phyloP scores from a whole-genome alignment of 805 yeast genomes.

The Candida xyloterini region DNA sequence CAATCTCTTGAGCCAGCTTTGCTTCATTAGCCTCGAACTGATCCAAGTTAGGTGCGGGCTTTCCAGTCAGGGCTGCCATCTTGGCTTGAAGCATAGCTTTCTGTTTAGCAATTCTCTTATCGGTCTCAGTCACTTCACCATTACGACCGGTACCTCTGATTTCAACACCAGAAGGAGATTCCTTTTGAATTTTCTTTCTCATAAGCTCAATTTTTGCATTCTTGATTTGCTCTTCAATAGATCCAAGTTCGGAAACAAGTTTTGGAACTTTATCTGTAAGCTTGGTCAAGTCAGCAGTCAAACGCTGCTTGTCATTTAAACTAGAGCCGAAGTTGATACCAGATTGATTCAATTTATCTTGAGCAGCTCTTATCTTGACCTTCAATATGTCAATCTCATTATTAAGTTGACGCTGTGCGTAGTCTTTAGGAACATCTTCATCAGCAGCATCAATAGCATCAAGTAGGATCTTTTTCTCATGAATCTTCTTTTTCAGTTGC shows the following conservation, averaged over 20 bases:
- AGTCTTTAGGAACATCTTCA: conserved; percentile 37
- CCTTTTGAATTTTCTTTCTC: conserved; percentile 51
- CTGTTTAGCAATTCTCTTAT: conserved; percentile 73
- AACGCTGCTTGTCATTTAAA: conserved; percentile 44
- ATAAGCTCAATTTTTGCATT: conserved; percentile 62
- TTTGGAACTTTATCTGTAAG: conserved; percentile 71
- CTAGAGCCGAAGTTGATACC: conserved; percentile 33
- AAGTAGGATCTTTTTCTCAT: conserved; percentile 67
- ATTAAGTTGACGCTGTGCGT: conserved; percentile 36
- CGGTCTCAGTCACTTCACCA: conserved; percentile 82
- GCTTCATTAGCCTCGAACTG: conserved; percentile 54
- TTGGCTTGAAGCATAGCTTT: conserved; percentile 77
- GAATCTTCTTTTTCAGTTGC: conserved; percentile 59
- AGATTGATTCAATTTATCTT: conserved; percentile 35
- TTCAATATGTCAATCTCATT: conserved; percentile 66
- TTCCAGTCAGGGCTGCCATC: conserved; percentile 92
- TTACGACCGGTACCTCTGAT: conserved; percentile 81
- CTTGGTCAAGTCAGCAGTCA: conserved; percentile 55
- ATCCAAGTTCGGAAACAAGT: conserved; percentile 59
- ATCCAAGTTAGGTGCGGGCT: conserved; percentile 44
- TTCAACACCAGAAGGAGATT: conserved; percentile 65
- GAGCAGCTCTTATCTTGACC: conserved; percentile 49
- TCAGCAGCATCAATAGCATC: conserved; percentile 72
- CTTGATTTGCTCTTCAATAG: conserved; percentile 67
- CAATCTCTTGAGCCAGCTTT: conserved; percentile 49